Evolutionary conservation across 176 grass and related monocot species (phyloP), one percentile per base, ranked within the genome.

Genomic region (Poa pratensis): DNA sequence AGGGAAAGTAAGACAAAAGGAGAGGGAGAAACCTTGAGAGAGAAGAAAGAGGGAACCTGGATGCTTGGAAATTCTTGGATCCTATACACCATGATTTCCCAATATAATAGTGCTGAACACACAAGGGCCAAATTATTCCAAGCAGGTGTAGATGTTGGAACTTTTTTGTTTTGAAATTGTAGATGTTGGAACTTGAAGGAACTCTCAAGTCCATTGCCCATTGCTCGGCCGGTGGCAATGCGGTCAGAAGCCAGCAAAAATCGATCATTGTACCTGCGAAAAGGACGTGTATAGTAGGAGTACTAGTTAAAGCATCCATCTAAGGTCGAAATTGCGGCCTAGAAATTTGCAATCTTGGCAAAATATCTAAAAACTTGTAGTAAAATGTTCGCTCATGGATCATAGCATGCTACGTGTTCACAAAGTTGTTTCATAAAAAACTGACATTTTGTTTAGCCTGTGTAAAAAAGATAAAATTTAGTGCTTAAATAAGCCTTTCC

Each of bases 101-200:
- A 83, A 67, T 80, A 87, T 87, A 60, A 67, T 90, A 90, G 75
- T 90, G 89, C 58, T 28, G 27, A 75, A 69, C 57, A 87, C 80
- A 87, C 49, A 68, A 58, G 67, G n/a, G 68, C 26, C 67, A 20
- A 68, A 87, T 87, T 75, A 90, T 90, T 83, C 55, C 75, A 57
- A 72, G 75, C 75, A 68, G 84, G 67, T 87, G 80, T 32, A 40
- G 64, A 90, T 84, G 84, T 84, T 69, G 61, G 84, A 74, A 83
- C n/a, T n/a, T 51, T 17, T 51, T 17, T 51, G 49, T 51, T 51
- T 15, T 51, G 0, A 51, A 15, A 51, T 17, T 17, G 49, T 51
- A 51, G 49, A 17, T 51, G 49, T 17, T 51, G 46, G 46, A 49
- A 10, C 3, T 4, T 34, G 22, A 48, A 69, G 65, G 58, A 79